A percentile compares a stretch with the other conserved stretches of the same genome.
Evolutionary conservation across 2,329 filamentous ascomycete genomes (phyloP).

Genomic region (Chalaropsis ovoidea): DNA sequence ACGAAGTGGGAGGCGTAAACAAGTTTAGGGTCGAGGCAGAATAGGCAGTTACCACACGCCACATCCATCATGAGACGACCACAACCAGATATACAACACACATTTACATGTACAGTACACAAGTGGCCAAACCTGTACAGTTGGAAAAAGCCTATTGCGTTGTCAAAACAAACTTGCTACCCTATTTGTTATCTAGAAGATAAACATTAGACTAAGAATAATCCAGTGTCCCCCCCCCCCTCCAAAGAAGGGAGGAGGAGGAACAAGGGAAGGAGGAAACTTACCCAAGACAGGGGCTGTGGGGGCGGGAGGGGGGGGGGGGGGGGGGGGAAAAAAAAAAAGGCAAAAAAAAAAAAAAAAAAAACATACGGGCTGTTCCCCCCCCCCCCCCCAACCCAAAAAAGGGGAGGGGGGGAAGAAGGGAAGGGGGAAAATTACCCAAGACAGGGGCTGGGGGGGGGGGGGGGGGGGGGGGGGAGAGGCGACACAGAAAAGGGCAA

Average conservation of each 20-base stretch:
- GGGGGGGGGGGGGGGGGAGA: not conserved
- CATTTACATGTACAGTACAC: too few species aligned
- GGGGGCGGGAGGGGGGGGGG: not conserved
- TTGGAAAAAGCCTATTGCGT: too few species aligned
- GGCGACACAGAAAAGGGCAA: not conserved
- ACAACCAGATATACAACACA: too few species aligned
- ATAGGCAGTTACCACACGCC: not conserved
- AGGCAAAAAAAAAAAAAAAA: not conserved
- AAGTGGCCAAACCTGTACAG: not conserved
- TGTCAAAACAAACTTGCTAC: conserved; percentile 8
- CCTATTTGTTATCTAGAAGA: not conserved
- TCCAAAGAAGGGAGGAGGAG: not conserved
- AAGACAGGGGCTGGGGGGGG: conserved; percentile 3
- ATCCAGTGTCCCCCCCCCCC: not conserved
- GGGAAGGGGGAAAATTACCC: not conserved
- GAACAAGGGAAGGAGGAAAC: conserved; percentile 1
- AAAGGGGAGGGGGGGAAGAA: not conserved
- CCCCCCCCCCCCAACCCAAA: not conserved
- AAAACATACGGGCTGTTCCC: not conserved
- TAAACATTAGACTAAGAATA: not conserved
- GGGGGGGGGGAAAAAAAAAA: not conserved
- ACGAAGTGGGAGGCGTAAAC: not conserved
- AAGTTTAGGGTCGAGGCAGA: not conserved
- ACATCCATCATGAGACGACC: not conserved
- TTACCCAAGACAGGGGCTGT: not conserved